Percentiles rank a stretch among this genome's conserved stretches.
Conservation (phyloP, 495 filamentous ascomycete species). For the Physcia stellaris region DNA sequence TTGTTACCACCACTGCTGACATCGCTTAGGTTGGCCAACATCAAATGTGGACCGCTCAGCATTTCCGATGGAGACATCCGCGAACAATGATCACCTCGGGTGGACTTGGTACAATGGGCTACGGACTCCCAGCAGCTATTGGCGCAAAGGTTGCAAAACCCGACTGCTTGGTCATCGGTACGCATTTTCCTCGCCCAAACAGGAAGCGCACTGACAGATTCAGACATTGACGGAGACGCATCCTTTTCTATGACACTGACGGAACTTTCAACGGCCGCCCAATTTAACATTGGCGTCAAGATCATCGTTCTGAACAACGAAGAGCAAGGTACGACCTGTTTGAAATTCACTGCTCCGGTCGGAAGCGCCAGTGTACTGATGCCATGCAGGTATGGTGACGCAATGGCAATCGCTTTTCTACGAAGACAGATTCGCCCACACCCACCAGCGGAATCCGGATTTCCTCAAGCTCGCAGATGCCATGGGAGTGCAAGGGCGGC, state of each 20-base stretch:
- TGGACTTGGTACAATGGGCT: slow-evolving; percentile 92
- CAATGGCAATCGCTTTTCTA: slow-evolving; percentile 95
- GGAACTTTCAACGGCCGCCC: slow-evolving; percentile 75
- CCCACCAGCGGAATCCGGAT: slow-evolving; percentile 49
- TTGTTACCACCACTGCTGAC: too few relatives aligned
- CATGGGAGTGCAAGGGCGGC: slow-evolving; percentile 62
- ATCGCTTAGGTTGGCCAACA: slow-evolving; percentile 96
- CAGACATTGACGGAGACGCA: slow-evolving; percentile 86
- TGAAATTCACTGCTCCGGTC: not conserved
- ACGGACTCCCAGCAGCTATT: slow-evolving; percentile 81
- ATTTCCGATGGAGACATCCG: slow-evolving; percentile 80
- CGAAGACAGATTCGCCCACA: slow-evolving; percentile 81
- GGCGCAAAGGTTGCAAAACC: slow-evolving; percentile 82
- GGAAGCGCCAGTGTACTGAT: not conserved
- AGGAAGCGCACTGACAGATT: slow-evolving; percentile 67
- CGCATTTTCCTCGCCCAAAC: slow-evolving; percentile 65
- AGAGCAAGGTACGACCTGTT: slow-evolving; percentile 44
- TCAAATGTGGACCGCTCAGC: slow-evolving; percentile 92
- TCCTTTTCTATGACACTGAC: slow-evolving; percentile 96
- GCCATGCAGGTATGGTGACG: slow-evolving; percentile 66
- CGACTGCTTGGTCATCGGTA: slow-evolving; percentile 65
- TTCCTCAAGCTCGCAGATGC: slow-evolving; percentile 75
- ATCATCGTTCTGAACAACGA: slow-evolving; percentile 90
- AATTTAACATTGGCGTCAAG: slow-evolving; percentile 90
- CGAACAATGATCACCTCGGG: slow-evolving; percentile 84